Base-by-base conservation (phyloP, 1,284 basidiomycete genomes). In the Laetiporus sulphureus region DNA sequence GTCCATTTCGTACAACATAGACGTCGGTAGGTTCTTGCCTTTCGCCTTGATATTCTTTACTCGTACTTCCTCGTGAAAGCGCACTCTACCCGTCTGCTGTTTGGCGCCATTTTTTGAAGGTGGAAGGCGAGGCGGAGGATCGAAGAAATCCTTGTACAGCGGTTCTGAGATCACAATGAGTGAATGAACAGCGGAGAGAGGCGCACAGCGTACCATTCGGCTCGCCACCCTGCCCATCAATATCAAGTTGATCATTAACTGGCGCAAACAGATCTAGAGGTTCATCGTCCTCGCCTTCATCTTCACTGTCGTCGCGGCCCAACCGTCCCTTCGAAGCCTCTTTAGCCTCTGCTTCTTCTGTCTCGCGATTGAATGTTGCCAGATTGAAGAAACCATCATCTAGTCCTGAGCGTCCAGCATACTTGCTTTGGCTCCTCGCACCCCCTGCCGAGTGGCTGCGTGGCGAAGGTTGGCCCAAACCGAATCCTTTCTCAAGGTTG, bases 351-450 rank as follows among this genome's bases (percentile, higher is more conserved):
- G 82, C 76, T 51, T 79, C 79, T 60, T 90, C 87, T 2, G 87
- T 87, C 62, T 92, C 79, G 4, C 83, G 76, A 59, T 98, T 96
- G 69, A 99, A 98, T 18, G 81, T 74, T 41, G 82, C 80, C 42
- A 98, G 77, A 42, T 88, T 79, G 65, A 99, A 99, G 69, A 99
- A 98, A 20, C 75, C 80, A 60, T 98, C 95, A 63, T 98, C 87
- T n/a, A 98, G 75, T 36, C 75, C 76, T 5, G 81, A 71, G 49
- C 79, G 72, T 15, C 60, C 55, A 23, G 46, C 55, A 15, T 52
- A 47, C 42, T 62, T 61, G 18, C 47, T 36, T 46, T 55, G 53
- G 8, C 47, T 41, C 46, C 45, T 53, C 44, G 49, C 40, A 46
- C 55, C 57, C 41, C 54, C 47, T 31, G 52, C 49, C 19, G 48